A percentile compares a stretch with the other conserved stretches of the same genome.
phyloP scores from a whole-genome alignment of 768 basidiomycete genomes.

The Lentinula guzmanii region DNA sequence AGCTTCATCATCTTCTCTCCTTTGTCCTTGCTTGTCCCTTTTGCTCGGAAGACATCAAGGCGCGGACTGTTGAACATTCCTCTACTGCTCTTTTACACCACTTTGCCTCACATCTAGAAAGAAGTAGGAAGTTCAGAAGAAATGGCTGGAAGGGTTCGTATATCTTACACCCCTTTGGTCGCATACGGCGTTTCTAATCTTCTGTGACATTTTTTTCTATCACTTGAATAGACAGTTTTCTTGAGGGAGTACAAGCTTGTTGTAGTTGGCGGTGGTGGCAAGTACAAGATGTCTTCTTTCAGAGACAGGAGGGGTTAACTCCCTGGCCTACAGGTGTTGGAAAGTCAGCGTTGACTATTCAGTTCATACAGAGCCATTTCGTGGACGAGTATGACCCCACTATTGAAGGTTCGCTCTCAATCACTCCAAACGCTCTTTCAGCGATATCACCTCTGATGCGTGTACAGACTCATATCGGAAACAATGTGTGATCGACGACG shows the following conservation, averaged over 20 bases:
- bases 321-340: constrained; percentile 24
- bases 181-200: constrained; percentile 6
- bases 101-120: background rate
- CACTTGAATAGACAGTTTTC: constrained; percentile 62
- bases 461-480: constrained; percentile 90
- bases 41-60: background rate
- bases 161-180: background rate
- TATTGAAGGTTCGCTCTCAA: constrained; percentile 64
- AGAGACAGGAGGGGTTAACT: background rate
- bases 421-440: background rate
- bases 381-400: constrained; percentile 94
- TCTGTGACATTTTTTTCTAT: background rate
- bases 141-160: constrained; percentile 35
- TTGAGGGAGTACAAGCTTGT: constrained; percentile 97
- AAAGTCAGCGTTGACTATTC: constrained; percentile 93
- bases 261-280: constrained; percentile 96
- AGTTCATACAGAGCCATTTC: constrained; percentile 95
- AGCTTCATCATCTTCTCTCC: background rate
- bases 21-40: background rate
- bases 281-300: constrained; percentile 16
- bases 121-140: constrained; percentile 1
- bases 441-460: background rate
- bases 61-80: background rate
- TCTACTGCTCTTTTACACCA: background rate
- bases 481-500: constrained; percentile 96